These are phyloP conservation scores for Cydonia oblonga DNA, from an alignment of 331 rosid species.

Conservation along the genomic window DNA sequence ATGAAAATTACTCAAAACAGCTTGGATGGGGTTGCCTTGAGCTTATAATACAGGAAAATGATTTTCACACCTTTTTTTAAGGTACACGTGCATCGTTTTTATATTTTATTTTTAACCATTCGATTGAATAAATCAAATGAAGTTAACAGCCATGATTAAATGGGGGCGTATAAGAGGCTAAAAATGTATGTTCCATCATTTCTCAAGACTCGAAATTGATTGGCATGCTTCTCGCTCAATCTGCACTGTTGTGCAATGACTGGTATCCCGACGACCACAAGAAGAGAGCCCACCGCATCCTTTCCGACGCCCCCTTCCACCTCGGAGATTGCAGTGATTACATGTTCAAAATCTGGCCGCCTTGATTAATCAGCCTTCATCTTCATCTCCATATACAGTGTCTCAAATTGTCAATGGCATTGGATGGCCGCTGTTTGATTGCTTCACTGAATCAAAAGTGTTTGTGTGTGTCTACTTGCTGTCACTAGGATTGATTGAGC, in stretches of 20 bases:
- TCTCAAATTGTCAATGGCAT: neutral
- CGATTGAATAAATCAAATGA: no score
- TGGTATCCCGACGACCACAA: slow-evolving; percentile 65
- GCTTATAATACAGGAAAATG: no score
- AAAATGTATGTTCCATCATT: no score
- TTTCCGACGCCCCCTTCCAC: slow-evolving; percentile 35
- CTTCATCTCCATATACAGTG: neutral
- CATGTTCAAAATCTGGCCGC: slow-evolving; percentile 33
- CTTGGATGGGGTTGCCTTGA: no score
- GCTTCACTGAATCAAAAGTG: no score
- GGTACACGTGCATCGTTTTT: no score
- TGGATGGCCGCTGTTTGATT: neutral
- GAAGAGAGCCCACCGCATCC: slow-evolving; percentile 66
- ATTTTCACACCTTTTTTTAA: no score
- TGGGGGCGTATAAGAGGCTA: no score
- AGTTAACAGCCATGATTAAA: neutral
- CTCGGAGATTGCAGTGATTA: slow-evolving; percentile 51
- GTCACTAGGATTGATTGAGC: neutral
- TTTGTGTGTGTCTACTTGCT: neutral
- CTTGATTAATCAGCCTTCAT: neutral
- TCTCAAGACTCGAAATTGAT: neutral
- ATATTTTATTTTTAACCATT: no score
- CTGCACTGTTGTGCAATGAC: slow-evolving; percentile 32
- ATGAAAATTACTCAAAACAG: no score
- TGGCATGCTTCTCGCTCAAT: slow-evolving; percentile 34